A percentile compares a stretch with the other conserved stretches of the same genome.
phyloP scores from a whole-genome alignment of 2,329 filamentous ascomycete species.

The Geosmithia putterillii region DNA sequence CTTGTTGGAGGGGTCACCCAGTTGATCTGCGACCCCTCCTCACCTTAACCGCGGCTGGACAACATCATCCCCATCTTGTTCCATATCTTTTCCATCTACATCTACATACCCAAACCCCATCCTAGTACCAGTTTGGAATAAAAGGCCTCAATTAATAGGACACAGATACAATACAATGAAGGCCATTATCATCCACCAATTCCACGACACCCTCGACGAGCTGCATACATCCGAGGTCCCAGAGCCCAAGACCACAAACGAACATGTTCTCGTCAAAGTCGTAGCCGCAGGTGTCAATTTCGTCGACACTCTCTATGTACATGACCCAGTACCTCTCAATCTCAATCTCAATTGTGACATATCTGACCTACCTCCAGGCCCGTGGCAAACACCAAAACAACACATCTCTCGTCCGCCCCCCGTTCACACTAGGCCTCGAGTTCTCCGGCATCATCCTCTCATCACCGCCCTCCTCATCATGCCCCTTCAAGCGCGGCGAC shows the following conservation, averaged over 20 bases:
- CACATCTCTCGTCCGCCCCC: slow-evolving; percentile 37
- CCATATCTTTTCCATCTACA: no score
- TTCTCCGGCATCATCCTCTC: slow-evolving; percentile 40
- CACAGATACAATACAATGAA: slow-evolving; percentile 10
- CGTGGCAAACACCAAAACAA: slow-evolving; percentile 50
- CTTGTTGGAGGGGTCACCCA: no score
- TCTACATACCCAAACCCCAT: no score
- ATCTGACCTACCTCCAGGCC: slow-evolving; percentile 16
- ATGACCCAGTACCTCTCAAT: slow-evolving; percentile 1
- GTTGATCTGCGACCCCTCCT: no score
- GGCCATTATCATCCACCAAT: slow-evolving; percentile 13
- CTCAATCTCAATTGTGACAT: not conserved
- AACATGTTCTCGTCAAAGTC: slow-evolving; percentile 21
- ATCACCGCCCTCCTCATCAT: slow-evolving; percentile 18
- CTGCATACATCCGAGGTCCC: slow-evolving; percentile 12
- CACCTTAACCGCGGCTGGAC: no score
- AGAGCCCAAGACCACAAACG: slow-evolving; percentile 4
- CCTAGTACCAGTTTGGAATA: no score
- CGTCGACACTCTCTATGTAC: slow-evolving; percentile 44
- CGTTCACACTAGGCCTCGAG: slow-evolving; percentile 48
- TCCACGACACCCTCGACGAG: slow-evolving; percentile 10
- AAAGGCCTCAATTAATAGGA: not conserved
- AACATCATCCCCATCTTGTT: no score
- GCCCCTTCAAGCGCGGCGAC: slow-evolving; percentile 29
- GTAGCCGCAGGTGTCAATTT: slow-evolving; percentile 46